Conservation (phyloP, 192 early-diverging fungal genomes). For the Pilobolus umbonatus region DNA sequence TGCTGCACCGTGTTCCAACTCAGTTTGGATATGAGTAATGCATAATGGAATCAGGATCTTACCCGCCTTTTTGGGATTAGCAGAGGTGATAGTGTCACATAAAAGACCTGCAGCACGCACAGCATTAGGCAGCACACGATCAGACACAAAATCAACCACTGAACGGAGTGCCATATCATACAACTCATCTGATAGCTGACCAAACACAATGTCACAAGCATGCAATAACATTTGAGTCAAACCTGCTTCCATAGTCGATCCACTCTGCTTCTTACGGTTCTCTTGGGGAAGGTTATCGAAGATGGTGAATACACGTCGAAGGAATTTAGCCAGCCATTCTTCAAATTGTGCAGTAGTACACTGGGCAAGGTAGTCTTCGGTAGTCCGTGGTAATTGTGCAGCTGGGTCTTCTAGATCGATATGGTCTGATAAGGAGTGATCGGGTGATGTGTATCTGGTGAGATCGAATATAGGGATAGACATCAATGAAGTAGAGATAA, state of each 20-base stretch:
- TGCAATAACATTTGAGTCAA: conserved; percentile 51
- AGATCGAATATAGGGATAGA: conserved; percentile 64
- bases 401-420: conserved; percentile 39
- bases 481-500: conserved; percentile 60
- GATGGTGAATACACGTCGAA: conserved; percentile 72
- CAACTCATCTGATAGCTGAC: conserved; percentile 61
- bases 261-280: conserved; percentile 43
- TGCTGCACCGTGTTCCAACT: conserved; percentile 62
- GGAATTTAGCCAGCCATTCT: conserved; percentile 79
- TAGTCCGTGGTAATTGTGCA: conserved; percentile 46
- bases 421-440: conserved; percentile 26
- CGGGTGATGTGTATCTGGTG: conserved; percentile 35
- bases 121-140: conserved; percentile 62
- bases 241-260: conserved; percentile 37
- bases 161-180: conserved; percentile 57
- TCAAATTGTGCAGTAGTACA: conserved; percentile 81
- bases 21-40: conserved; percentile 48
- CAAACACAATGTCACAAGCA: conserved; percentile 63
- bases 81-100: conserved; percentile 39
- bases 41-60: conserved; percentile 56
- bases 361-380: conserved; percentile 64
- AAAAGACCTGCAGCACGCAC: conserved; percentile 56
- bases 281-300: conserved; percentile 73
- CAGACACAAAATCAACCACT: conserved; percentile 55
- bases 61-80: conserved; percentile 43